A percentile compares a stretch with the other conserved stretches of the same genome.
Evolutionary conservation across 352 stramenopile species (phyloP).

Genomic region (Globisporangium heterothallicum): DNA sequence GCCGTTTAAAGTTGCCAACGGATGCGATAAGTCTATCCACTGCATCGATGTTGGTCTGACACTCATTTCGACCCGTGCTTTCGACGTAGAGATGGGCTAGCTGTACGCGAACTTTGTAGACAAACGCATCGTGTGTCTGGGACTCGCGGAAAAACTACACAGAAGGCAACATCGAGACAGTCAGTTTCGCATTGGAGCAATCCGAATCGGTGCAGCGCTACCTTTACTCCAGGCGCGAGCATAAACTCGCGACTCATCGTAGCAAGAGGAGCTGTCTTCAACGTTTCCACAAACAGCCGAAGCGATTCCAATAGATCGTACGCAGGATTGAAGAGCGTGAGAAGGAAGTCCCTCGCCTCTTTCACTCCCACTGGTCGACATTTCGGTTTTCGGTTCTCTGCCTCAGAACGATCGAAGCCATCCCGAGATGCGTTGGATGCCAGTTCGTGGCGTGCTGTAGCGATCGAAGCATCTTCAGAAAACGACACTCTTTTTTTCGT

Average conservation of each 20-base stretch:
- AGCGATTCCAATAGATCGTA: slow-evolving; percentile 58
- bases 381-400: not conserved
- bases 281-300: slow-evolving; percentile 28
- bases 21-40: slow-evolving; percentile 29
- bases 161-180: slow-evolving; percentile 3
- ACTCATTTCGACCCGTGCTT: slow-evolving; percentile 21
- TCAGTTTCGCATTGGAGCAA: not conserved
- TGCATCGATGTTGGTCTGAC: slow-evolving; percentile 45
- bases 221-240: slow-evolving; percentile 44
- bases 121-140: slow-evolving; percentile 7
- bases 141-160: slow-evolving; percentile 47
- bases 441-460: not conserved
- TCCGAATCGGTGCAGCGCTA: slow-evolving; percentile 12
- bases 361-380: slow-evolving; percentile 7
- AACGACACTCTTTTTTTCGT: slow-evolving; percentile 16
- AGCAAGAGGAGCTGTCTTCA: slow-evolving; percentile 32
- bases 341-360: slow-evolving; percentile 40
- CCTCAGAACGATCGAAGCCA: not conserved
- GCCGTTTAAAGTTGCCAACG: slow-evolving; percentile 31
- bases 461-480: slow-evolving; percentile 1
- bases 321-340: slow-evolving; percentile 43
- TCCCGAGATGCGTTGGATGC: not conserved
- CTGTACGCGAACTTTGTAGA: slow-evolving; percentile 26
- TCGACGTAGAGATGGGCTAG: slow-evolving; percentile 43
- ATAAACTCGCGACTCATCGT: slow-evolving; percentile 63